Evolutionary conservation across 2,329 filamentous ascomycete genomes (phyloP), one percentile per base, ranked within the genome.

Genomic region (Calycina marina): DNA sequence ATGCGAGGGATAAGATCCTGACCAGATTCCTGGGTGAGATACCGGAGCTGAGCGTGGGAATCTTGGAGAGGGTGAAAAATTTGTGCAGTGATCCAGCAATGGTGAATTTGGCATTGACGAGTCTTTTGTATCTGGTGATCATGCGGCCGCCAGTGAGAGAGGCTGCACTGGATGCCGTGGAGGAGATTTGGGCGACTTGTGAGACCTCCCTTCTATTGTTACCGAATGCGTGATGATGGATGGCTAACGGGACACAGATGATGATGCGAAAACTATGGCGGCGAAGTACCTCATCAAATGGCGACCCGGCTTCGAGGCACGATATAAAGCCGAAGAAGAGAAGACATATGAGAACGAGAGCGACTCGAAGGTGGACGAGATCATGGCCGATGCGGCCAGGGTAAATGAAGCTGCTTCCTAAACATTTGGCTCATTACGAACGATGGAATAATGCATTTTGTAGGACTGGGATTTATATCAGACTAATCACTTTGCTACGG

Each of bases 11-110:
- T 52, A 88, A 90, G 54, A 70, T 93, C 14, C 61, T 98, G 35
- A 86, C 92, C 16, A 73, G 90, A 20, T 93, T 96, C 51, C 60
- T 98, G 27, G 86, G 84, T 30, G 90, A 98, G 55, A 76, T 98
- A 18, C 90, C 90, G 0, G 76, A 80, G 25, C 63, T 98, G 18
- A 83, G 75, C 39, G 56, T 62, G 18, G 65, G 69, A 8, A 73
- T 96, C 39, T 64, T 96, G 2, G 65, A 75, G 28, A 70, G 80
- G 30, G 73, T 96, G 20, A 75, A 74, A 55, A 58, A 60, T 18
- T 62, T 79, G 45, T 80, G 75, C 47, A 63, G 69, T 28, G 73
- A 80, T 49, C 75, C 75, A 4, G 69, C 69, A 28, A 67, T 77
- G 41, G 68, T 76, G 14, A 66, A 65, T 38, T 57, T 79, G 28